A percentile compares a stretch with the other conserved stretches of the same genome.
phyloP scores from a whole-genome alignment of 2,329 filamentous ascomycete species.

The Colletotrichum echinochloae region DNA sequence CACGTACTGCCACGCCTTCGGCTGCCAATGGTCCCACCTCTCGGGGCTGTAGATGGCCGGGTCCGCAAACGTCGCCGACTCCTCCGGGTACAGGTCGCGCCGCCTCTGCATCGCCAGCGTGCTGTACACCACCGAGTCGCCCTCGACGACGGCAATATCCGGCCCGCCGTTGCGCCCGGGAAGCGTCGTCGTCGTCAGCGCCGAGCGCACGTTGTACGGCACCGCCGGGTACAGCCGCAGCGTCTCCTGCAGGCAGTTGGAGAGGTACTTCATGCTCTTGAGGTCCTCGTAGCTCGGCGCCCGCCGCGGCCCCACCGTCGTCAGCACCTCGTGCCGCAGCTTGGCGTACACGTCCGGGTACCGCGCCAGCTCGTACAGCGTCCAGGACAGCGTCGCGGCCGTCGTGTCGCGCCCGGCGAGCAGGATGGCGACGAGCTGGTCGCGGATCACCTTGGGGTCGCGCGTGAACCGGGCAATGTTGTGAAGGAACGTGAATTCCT shows the following conservation, averaged over 20 bases:
- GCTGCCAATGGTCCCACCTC: slow-evolving; percentile 64
- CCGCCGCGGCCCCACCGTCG: slow-evolving; percentile 60
- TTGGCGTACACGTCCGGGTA: slow-evolving; percentile 55
- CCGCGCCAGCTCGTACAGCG: slow-evolving; percentile 57
- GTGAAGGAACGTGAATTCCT: slow-evolving; percentile 81
- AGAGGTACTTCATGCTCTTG: slow-evolving; percentile 79
- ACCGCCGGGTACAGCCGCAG: slow-evolving; percentile 83
- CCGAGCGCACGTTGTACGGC: slow-evolving; percentile 81
- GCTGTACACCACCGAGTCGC: slow-evolving; percentile 62
- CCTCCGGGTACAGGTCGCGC: slow-evolving; percentile 60
- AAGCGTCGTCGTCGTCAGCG: slow-evolving; percentile 79
- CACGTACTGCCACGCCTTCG: slow-evolving; percentile 65
- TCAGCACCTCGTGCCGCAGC: slow-evolving; percentile 56
- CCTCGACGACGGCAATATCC: slow-evolving; percentile 58
- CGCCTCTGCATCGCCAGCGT: slow-evolving; percentile 64
- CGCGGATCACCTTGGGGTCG: slow-evolving; percentile 72
- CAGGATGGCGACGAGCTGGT: slow-evolving; percentile 80
- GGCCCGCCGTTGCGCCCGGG: slow-evolving; percentile 57
- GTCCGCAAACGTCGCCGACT: slow-evolving; percentile 52
- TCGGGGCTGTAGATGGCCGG: slow-evolving; percentile 61
- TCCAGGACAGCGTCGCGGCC: slow-evolving; percentile 61
- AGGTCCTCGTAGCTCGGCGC: slow-evolving; percentile 46
- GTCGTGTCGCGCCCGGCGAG: slow-evolving; percentile 69
- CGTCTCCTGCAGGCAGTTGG: slow-evolving; percentile 79
- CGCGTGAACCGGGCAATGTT: slow-evolving; percentile 78